Evolutionary conservation across 2,329 filamentous ascomycete genomes (phyloP).

Genomic region (Alternaria solani): DNA sequence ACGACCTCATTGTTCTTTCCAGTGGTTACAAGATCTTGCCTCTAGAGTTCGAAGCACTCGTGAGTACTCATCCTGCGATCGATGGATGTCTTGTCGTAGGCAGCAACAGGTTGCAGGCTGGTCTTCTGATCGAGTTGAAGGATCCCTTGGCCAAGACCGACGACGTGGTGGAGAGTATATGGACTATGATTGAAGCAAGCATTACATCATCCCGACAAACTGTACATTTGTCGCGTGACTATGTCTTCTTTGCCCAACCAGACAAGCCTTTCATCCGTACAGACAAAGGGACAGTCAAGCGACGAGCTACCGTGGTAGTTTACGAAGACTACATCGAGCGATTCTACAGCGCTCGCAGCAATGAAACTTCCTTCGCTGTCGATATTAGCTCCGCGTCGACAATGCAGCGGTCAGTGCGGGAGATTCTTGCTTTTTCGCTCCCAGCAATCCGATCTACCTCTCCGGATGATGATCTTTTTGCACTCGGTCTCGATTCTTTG

Average conservation of each 20-base stretch:
- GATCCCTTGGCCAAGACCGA: conserved; percentile 16
- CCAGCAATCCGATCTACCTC: conserved; percentile 15
- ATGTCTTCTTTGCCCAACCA: conserved; percentile 54
- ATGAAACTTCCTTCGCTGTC: conserved; percentile 4
- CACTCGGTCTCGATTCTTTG: conserved; percentile 46
- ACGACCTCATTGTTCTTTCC: conserved; percentile 30
- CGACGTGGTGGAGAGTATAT: conserved; percentile 55
- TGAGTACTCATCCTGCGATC: conserved; percentile 41
- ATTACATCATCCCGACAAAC: conserved; percentile 53
- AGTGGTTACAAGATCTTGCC: conserved; percentile 34
- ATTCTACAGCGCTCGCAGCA: conserved; percentile 48
- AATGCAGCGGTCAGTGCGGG: conserved; percentile 12
- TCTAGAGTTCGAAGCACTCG: conserved; percentile 26
- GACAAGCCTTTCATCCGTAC: conserved; percentile 57
- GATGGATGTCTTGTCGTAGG: conserved; percentile 43
- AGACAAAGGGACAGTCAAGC: conserved; percentile 58
- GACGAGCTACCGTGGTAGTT: conserved; percentile 50
- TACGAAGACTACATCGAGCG: conserved; percentile 59
- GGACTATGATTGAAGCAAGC: conserved; percentile 55
- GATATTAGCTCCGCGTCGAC: conserved; percentile 19
- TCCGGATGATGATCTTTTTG: conserved; percentile 44
- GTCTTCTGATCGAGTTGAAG: conserved; percentile 42
- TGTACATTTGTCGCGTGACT: conserved; percentile 53
- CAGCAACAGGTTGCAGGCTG: conserved; percentile 37
- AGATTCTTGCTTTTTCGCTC: conserved; percentile 17